Evolutionary conservation across 1,284 basidiomycete species (phyloP).

Genomic region (Ceratobasidium sp.): DNA sequence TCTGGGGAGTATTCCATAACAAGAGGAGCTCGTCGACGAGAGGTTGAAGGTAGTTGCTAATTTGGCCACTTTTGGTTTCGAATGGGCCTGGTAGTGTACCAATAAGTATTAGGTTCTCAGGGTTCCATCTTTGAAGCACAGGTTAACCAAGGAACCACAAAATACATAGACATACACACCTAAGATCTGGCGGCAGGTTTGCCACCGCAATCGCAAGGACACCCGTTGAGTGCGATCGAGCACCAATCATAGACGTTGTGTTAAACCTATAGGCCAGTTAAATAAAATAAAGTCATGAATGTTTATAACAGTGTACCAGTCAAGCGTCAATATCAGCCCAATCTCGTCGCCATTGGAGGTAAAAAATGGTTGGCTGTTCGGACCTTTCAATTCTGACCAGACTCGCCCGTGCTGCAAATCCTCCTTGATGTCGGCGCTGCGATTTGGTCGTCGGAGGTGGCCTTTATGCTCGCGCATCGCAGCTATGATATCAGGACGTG

Average conservation of each 20-base stretch:
- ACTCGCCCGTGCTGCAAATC: not conserved
- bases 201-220: not conserved
- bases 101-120: not conserved
- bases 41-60: not conserved
- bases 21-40: not conserved
- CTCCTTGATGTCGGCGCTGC: not conserved
- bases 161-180: not conserved
- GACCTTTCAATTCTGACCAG: not conserved
- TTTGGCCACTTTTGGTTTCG: not conserved
- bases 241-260: not conserved
- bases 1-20: not conserved
- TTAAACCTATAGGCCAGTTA: slow-evolving; percentile 1
- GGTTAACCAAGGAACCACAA: not conserved
- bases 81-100: not conserved
- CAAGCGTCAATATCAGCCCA: not conserved
- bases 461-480: not conserved
- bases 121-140: not conserved
- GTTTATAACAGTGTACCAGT: not conserved
- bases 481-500: not conserved
- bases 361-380: not conserved
- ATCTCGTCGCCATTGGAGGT: not conserved
- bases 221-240: not conserved
- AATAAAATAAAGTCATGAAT: not conserved
- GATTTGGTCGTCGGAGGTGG: not conserved
- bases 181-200: not conserved